Percentiles rank a stretch among this genome's conserved stretches.
phyloP scores from a whole-genome alignment of 495 filamentous ascomycete species.

The Schizothecium vesticola region DNA sequence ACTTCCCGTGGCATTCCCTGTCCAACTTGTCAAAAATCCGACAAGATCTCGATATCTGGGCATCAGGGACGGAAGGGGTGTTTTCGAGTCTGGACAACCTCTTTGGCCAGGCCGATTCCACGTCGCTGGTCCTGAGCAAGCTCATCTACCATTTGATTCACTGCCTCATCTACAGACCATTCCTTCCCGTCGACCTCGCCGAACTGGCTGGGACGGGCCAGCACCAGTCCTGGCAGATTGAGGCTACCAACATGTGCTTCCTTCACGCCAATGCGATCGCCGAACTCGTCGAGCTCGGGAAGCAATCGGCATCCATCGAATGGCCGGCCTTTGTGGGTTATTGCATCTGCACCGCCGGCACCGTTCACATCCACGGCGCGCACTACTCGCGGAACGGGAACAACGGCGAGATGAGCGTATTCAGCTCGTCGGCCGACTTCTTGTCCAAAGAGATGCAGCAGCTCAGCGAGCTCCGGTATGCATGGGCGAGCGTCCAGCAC shows the following conservation, averaged over 20 bases:
- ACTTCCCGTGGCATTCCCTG: conserved; percentile 82
- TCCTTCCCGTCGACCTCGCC: conserved; percentile 74
- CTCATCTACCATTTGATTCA: conserved; percentile 80
- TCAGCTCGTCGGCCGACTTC: conserved; percentile 58
- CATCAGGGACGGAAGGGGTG: conserved; percentile 70
- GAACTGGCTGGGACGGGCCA: conserved; percentile 73
- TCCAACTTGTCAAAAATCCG: conserved; percentile 81
- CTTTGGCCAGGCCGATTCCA: conserved; percentile 72
- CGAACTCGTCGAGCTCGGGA: conserved; percentile 73
- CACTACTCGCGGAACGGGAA: conserved; percentile 64
- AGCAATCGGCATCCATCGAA: conserved; percentile 59
- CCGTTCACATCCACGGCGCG: conserved; percentile 77
- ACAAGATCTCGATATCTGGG: conserved; percentile 79
- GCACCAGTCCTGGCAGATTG: conserved; percentile 87
- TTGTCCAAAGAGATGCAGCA: conserved; percentile 73
- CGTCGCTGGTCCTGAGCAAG: conserved; percentile 72
- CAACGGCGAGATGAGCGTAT: conserved; percentile 51
- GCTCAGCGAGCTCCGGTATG: conserved; percentile 62
- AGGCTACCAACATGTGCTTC: conserved; percentile 81
- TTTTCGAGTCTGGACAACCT: conserved; percentile 69
- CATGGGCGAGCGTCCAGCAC: conserved; percentile 73
- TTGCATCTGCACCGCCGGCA: conserved; percentile 76
- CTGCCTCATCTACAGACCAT: conserved; percentile 78
- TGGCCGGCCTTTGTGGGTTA: conserved; percentile 81
- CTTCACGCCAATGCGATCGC: conserved; percentile 81